Evolutionary conservation across 208 protist genomes (phyloP).

Genomic region (Histomonas meleagridis): DNA sequence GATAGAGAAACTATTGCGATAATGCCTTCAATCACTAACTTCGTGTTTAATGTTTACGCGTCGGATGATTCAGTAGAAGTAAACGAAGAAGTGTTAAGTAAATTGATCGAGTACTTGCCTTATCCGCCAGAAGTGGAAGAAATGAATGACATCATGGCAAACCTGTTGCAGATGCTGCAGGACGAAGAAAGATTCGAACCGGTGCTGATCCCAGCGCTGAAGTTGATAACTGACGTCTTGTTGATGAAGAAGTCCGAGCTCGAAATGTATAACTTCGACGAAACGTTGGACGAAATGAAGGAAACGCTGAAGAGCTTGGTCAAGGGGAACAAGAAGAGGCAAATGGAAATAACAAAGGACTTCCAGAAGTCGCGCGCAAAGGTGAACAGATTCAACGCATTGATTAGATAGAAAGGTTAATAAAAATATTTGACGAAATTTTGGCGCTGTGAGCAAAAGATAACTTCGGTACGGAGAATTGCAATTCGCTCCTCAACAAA

Average conservation of each 20-base stretch:
- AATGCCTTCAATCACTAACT: not conserved
- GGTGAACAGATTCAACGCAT: not conserved
- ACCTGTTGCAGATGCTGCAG: not conserved
- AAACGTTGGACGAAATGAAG: not conserved
- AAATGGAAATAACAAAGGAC: not conserved
- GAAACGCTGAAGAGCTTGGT: not conserved
- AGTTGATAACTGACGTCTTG: not conserved
- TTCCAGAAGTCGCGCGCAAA: not conserved
- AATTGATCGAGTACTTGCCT: not conserved
- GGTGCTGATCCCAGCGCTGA: not conserved
- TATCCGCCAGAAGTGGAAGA: not conserved
- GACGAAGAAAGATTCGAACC: not conserved
- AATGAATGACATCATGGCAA: not conserved
- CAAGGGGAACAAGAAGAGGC: not conserved
- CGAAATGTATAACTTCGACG: not conserved
- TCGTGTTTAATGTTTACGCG: conserved; percentile 4
- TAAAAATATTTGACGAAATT: too few relatives aligned
- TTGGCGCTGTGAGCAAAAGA: too few relatives aligned
- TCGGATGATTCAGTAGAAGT: not conserved
- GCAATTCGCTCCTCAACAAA: too few relatives aligned
- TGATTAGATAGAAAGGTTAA: conserved; percentile 24
- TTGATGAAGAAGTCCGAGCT: not conserved
- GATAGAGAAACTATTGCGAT: not conserved
- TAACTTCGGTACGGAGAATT: too few relatives aligned
- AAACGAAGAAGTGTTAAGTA: not conserved